Conservation (phyloP, 2,329 filamentous ascomycete species). For the Parascedosporium putredinis region DNA sequence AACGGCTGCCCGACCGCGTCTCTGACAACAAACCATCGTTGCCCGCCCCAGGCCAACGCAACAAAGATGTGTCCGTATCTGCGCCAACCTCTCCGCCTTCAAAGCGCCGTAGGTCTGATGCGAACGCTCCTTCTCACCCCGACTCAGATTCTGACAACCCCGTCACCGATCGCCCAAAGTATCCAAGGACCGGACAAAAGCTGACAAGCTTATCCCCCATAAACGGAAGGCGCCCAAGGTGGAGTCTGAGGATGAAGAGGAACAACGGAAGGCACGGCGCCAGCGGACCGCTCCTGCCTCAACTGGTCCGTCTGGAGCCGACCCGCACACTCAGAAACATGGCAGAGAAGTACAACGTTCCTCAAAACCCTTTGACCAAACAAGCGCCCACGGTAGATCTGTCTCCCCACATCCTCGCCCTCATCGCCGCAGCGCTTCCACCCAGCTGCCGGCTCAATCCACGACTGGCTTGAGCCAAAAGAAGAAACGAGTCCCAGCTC, state of each 20-base stretch:
- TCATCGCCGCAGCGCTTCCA: constrained; percentile 56
- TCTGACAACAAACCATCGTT: constrained; percentile 6
- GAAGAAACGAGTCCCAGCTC: constrained; percentile 51
- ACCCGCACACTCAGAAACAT: constrained; percentile 6
- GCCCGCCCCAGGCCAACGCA: constrained; percentile 3
- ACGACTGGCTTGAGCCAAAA: constrained; percentile 47
- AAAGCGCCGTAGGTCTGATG: constrained; percentile 6
- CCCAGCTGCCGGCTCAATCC: constrained; percentile 45
- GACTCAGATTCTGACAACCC: constrained; percentile 46
- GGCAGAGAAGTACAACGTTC: background rate
- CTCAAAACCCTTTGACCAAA: constrained; percentile 2
- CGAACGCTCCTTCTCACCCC: constrained; percentile 19
- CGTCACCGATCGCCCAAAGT: constrained; percentile 34
- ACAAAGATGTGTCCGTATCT: background rate
- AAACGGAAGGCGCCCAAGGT: constrained; percentile 44
- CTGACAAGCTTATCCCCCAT: constrained; percentile 33
- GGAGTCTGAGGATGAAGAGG: constrained; percentile 49
- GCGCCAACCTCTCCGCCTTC: constrained; percentile 44
- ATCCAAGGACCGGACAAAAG: constrained; percentile 36
- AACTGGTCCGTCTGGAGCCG: constrained; percentile 8
- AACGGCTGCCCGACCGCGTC: constrained; percentile 25
- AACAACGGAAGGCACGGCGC: constrained; percentile 42
- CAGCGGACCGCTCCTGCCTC: constrained; percentile 25
- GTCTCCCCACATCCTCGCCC: constrained; percentile 46
- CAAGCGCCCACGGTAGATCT: constrained; percentile 29